A percentile compares a stretch with the other conserved stretches of the same genome.
phyloP scores from a whole-genome alignment of 2,329 filamentous ascomycete species.

The Cladophialophora psammophila region DNA sequence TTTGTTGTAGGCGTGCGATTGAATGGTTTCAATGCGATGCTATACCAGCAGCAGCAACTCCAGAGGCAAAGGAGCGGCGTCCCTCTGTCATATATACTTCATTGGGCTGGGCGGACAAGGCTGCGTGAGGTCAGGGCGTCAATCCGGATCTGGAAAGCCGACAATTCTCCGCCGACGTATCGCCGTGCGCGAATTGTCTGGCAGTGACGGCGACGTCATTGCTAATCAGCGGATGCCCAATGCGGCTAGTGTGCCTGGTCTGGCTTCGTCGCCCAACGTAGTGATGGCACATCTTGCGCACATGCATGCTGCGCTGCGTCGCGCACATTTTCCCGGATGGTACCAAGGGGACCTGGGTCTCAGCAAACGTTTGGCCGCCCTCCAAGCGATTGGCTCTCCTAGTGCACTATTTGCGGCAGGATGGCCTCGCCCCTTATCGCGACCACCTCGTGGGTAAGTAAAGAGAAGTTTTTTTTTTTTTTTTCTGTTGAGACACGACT shows the following conservation, averaged over 20 bases:
- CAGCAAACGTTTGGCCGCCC: conserved; percentile 7
- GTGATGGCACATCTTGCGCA: no score
- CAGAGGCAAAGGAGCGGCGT: neutral
- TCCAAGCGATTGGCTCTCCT: conserved; percentile 5
- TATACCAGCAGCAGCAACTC: neutral
- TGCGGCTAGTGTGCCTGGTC: neutral
- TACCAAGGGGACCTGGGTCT: neutral
- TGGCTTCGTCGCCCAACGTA: neutral
- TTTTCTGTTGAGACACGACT: neutral
- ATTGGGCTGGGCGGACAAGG: conserved; percentile 5
- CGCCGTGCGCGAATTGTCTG: conserved; percentile 23
- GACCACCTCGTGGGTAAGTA: neutral
- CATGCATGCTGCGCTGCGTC: neutral
- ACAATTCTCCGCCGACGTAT: conserved; percentile 22
- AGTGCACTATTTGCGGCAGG: neutral
- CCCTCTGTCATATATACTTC: conserved; percentile 18
- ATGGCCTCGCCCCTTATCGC: neutral
- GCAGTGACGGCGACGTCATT: neutral
- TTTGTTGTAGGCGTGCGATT: neutral
- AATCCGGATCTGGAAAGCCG: conserved; percentile 8
- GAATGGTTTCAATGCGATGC: conserved; percentile 7
- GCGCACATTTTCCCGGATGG: conserved; percentile 12
- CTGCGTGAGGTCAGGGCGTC: conserved; percentile 7
- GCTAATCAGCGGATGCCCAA: neutral
- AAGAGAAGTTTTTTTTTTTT: neutral